A percentile compares a stretch with the other conserved stretches of the same genome.
phyloP scores from a whole-genome alignment of 78 protist species.

The Isochrysis galbana region DNA sequence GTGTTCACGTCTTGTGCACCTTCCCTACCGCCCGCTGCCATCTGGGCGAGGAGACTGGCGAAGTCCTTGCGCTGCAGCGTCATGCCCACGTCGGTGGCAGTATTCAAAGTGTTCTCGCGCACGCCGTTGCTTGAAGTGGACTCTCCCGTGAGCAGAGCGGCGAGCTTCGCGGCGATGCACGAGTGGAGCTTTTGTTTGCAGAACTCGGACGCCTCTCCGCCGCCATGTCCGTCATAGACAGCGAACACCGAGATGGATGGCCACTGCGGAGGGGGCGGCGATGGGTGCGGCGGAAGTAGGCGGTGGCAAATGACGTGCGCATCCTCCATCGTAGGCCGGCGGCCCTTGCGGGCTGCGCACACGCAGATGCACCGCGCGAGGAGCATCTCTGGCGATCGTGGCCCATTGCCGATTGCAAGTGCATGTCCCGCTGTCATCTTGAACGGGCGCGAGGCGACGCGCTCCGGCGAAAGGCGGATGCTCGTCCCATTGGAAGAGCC shows the following conservation, averaged over 20 bases:
- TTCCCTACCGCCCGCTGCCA: no score
- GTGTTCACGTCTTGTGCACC: no score
- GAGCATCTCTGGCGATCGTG: neutral
- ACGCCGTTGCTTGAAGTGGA: no score
- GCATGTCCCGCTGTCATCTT: no score
- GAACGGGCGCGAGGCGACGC: neutral
- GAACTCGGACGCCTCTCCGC: neutral
- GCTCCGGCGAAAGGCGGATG: neutral
- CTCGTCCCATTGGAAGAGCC: conserved; percentile 2
- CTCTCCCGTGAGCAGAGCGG: neutral
- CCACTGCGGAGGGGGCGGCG: neutral
- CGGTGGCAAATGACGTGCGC: neutral
- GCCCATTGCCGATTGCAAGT: no score
- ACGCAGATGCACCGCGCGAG: neutral
- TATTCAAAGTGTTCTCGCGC: no score
- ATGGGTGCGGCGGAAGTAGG: neutral
- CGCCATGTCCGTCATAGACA: neutral
- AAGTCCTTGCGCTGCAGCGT: no score
- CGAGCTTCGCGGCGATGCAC: neutral
- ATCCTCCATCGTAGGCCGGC: conserved; percentile 5
- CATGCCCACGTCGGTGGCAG: no score
- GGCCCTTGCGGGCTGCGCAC: no score
- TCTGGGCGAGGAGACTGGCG: no score
- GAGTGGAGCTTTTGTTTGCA: neutral
- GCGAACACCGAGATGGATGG: neutral